Conservation (phyloP, 768 basidiomycete genomes). For the Thelephora ganbajun region DNA sequence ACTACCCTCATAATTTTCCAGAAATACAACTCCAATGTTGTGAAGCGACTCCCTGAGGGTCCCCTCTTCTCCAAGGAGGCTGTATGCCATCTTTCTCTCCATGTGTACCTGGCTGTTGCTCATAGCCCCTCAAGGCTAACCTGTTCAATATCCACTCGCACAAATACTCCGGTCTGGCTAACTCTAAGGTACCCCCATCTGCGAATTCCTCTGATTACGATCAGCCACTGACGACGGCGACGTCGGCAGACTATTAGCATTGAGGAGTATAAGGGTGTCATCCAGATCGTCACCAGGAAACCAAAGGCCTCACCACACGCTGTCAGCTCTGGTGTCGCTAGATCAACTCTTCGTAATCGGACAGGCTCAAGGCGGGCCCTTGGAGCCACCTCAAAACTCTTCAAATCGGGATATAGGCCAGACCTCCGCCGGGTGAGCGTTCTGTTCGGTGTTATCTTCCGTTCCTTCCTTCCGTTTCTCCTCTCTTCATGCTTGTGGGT, state of each 20-base stretch:
- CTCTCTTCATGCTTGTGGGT: constrained; percentile 3
- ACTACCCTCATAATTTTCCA: constrained; percentile 16
- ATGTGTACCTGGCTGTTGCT: constrained; percentile 6
- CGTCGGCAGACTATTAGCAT: constrained; percentile 49
- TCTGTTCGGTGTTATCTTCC: constrained; percentile 6
- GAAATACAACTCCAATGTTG: constrained; percentile 78
- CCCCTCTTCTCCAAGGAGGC: constrained; percentile 78
- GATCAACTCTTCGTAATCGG: constrained; percentile 44
- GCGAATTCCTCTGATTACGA: neutral
- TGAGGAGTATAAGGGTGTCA: constrained; percentile 31
- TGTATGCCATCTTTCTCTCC: constrained; percentile 26
- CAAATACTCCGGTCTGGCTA: constrained; percentile 85
- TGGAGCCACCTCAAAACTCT: constrained; percentile 43
- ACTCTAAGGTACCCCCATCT: constrained; percentile 48
- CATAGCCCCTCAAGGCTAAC: constrained; percentile 46
- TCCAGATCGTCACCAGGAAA: constrained; percentile 56
- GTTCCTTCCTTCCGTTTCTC: constrained; percentile 5
- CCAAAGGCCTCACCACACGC: constrained; percentile 37
- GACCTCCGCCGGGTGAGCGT: constrained; percentile 64
- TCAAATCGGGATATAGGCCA: constrained; percentile 61
- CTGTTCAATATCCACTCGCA: constrained; percentile 79
- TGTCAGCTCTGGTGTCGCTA: constrained; percentile 34
- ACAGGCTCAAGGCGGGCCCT: constrained; percentile 59
- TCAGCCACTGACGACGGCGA: neutral
- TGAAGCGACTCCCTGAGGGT: constrained; percentile 62